phyloP scores from a whole-genome alignment of 306 rosid genomes.

The Acacia acuminata region DNA sequence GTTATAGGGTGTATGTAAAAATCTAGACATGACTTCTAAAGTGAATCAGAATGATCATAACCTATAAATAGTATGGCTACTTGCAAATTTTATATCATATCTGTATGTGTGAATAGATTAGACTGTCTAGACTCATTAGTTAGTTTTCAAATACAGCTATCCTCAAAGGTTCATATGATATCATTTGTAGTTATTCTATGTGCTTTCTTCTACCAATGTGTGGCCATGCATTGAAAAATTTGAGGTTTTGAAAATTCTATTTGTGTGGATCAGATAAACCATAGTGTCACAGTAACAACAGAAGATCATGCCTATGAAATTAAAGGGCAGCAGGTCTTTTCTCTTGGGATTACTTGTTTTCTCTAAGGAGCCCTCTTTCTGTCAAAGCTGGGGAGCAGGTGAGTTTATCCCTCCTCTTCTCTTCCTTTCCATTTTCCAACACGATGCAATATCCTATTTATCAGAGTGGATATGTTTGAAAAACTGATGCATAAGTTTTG shows the following conservation, averaged over 20 bases:
- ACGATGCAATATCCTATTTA: background rate
- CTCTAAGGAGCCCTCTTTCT: slow-evolving; percentile 75
- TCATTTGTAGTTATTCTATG: background rate
- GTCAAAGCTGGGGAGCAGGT: slow-evolving; percentile 96
- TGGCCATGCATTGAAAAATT: background rate
- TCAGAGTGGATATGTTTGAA: slow-evolving; percentile 1
- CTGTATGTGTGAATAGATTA: background rate
- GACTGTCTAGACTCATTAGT: background rate
- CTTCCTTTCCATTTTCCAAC: background rate
- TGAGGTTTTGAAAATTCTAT: slow-evolving; percentile 22
- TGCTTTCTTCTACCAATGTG: background rate
- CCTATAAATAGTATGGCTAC: background rate
- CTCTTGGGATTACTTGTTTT: slow-evolving; percentile 84
- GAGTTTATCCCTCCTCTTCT: slow-evolving; percentile 3
- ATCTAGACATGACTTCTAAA: background rate
- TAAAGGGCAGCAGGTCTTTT: slow-evolving; percentile 90
- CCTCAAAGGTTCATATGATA: background rate
- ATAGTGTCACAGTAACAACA: slow-evolving; percentile 69
- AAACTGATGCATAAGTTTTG: slow-evolving; percentile 15
- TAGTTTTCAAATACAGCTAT: background rate
- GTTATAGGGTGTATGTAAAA: background rate
- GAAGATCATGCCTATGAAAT: slow-evolving; percentile 84
- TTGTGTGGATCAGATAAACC: slow-evolving; percentile 73
- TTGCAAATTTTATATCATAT: background rate
- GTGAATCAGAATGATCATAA: background rate